Evolutionary conservation across 2,329 filamentous ascomycete genomes (phyloP), one percentile per base, ranked within the genome.

Genomic region (Ascochyta koolunga): DNA sequence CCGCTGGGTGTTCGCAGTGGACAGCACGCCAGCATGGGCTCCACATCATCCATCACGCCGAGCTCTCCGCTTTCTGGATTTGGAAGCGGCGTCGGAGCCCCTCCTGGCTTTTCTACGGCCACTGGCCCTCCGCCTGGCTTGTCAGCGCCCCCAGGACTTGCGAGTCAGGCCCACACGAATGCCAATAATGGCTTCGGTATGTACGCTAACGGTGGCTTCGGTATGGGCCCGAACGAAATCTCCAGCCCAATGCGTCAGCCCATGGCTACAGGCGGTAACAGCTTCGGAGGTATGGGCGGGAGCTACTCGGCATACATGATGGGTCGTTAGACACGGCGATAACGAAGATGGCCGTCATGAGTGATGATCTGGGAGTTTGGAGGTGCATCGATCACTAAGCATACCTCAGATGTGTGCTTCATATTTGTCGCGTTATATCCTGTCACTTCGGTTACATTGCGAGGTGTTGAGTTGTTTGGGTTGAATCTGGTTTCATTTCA

Each of bases 1-100:
- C 95, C 95, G 0, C 83, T 98, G 1, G 95, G 95, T 19, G 93
- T 98, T 24, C 89, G 95, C 39, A 91, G 90, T 1, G 87, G 86
- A 22, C 91, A 93, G 68, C 81, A 80, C 31, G 79, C 79, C 45
- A 82, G 77, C 54, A 79, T 82, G 73, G 80, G 78, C 33, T 75
- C 80, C 18, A 70, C 78, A n/a, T 80, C 79, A 35, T 75, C 78
- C 9, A 77, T 85, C 57, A 77, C 79, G 19, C 78, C 80, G 4
- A 79, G 80, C 32, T 79, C 79, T 9, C 75, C 79, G n/a, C 72
- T 87, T 64, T 80, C 80, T 33, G 83, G 83, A 27, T 85, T 87
- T 71, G 86, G 77, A n/a, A 75, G 74, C 52, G 74, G 82, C 21
- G 80, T 86, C 59, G 83, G 85, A 67, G 72, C 77, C 21, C 77